Base-by-base conservation (phyloP, 441 rosid genomes). In the Pelargonium myrrhifolium region DNA sequence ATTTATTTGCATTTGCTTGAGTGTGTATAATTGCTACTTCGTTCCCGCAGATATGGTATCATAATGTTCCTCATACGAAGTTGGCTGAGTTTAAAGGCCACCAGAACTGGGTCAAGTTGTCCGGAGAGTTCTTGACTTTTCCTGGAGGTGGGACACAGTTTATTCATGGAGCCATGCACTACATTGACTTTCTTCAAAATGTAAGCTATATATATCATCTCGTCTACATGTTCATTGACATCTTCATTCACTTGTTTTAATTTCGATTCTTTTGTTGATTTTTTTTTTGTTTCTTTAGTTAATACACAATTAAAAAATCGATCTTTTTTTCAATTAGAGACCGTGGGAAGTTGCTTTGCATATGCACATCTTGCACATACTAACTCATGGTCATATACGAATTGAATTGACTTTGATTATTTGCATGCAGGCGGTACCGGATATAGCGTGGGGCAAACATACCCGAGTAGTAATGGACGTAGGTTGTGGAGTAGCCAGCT, bases 91-190 rank as follows among this genome's bases (percentile, higher is more conserved):
- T 91, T 68, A 93, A 93, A 75, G 97, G 97, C 58, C 99, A 91
- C 66, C 98, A 93, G 67, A 93, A 93, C 69, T 90, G 97, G 98
- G 88, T 93, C 14, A 93, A 89, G 77, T 89, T 91, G 42, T 81
- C 89, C 0, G 96, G 99, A 2, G 99, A 93, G 75, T 85, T 91
- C 79, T 80, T 93, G 72, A 89, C 92, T 9, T 93, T 93, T 79
- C 99, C 97, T 0, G 96, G 99, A 12, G 96, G 99, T 28, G 99
- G 99, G 39, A 93, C 96, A 1, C 99, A 91, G 75, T 93, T 93
- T 75, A 91, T 91, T 65, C 97, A 91, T 70, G 97, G 97, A 59
- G 99, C 99, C 20, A 85, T 83, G 26, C 97, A 91, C 69, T 93
- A 93, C 81, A 83, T 91, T 59, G 88, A 89, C 53, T 86, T 87